These are phyloP conservation scores for Rhododendron mucronatum DNA, from an alignment of 148 eudicot genomes.

Conservation along the genomic window DNA sequence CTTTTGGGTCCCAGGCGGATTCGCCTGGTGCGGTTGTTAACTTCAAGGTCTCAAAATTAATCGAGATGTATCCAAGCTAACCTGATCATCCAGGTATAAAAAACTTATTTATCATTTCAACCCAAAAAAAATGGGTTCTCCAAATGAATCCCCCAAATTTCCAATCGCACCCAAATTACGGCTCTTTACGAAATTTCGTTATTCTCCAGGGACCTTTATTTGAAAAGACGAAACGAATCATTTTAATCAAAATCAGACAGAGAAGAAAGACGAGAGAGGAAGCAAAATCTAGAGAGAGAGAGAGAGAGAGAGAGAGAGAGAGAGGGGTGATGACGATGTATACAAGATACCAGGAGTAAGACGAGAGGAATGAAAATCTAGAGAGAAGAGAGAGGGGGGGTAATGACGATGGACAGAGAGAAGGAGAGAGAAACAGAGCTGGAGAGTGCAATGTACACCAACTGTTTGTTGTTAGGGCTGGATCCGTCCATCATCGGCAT, in stretches of 20 bases:
- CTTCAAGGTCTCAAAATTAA: too few species aligned
- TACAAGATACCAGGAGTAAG: constrained; percentile 2
- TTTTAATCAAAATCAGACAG: neutral
- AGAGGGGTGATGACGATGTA: neutral
- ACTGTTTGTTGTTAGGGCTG: constrained; percentile 77
- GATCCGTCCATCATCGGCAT: constrained; percentile 82
- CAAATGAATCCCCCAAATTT: neutral
- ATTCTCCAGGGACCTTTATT: constrained; percentile 11
- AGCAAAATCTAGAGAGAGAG: neutral
- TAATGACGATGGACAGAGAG: constrained; percentile 90
- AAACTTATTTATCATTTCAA: too few species aligned
- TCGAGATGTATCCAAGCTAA: too few species aligned
- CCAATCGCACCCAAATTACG: neutral
- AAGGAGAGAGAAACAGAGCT: constrained; percentile 96
- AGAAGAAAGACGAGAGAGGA: constrained; percentile 12
- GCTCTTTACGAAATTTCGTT: neutral
- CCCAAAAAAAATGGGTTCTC: neutral
- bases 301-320: neutral
- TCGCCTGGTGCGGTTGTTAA: too few species aligned
- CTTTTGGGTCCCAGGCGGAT: too few species aligned
- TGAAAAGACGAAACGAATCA: constrained; percentile 10
- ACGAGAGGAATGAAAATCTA: constrained; percentile 10
- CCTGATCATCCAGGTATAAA: too few species aligned
- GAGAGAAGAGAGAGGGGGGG: constrained; percentile 17
- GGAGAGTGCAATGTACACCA: constrained; percentile 96